A percentile compares a stretch with the other conserved stretches of the same genome.
These are phyloP conservation scores for Kodamaea plutei DNA, from an alignment of 1,139 yeast species.

Conservation along the genomic window DNA sequence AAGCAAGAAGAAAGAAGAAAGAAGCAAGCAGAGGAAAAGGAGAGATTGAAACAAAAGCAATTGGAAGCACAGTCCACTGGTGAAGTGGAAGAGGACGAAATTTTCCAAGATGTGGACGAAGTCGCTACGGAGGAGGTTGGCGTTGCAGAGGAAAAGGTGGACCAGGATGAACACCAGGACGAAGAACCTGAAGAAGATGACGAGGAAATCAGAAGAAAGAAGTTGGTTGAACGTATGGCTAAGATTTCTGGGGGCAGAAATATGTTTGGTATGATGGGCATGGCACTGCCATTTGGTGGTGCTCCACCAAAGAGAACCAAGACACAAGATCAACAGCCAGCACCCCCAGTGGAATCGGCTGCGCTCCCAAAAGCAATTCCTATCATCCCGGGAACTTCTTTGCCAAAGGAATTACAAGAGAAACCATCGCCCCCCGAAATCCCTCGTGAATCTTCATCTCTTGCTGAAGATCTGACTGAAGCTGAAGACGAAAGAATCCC, in stretches of 20 bases:
- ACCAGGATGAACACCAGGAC: conserved; percentile 12
- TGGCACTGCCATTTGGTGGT: too few species aligned
- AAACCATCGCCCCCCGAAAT: conserved; percentile 1
- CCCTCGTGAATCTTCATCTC: conserved; percentile 23
- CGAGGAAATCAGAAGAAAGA: conserved; percentile 77
- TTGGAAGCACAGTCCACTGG: conserved; percentile 2
- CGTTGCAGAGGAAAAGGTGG: conserved; percentile 8
- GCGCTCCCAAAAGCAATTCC: conserved; percentile 39
- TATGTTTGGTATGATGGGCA: conserved; percentile 79
- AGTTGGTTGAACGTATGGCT: conserved; percentile 92
- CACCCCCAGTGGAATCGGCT: not conserved
- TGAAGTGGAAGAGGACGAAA: conserved; percentile 1
- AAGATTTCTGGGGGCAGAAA: conserved; percentile 90
- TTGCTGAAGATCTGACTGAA: conserved; percentile 26
- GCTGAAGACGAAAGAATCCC: conserved; percentile 16
- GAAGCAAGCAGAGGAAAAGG: conserved; percentile 35
- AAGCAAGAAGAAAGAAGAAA: conserved; percentile 55
- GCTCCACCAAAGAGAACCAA: conserved; percentile 34
- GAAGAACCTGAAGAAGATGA: conserved; percentile 48
- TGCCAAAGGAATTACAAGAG: conserved; percentile 11
- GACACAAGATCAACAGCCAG: conserved; percentile 11
- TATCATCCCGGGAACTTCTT: conserved; percentile 40
- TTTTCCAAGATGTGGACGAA: not conserved
- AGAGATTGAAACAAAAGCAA: conserved; percentile 5
- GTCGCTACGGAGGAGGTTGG: conserved; percentile 4